Percentiles rank a stretch among this genome's conserved stretches.
Conservation (phyloP, 306 rosid species). For the Rosa chinensis region DNA sequence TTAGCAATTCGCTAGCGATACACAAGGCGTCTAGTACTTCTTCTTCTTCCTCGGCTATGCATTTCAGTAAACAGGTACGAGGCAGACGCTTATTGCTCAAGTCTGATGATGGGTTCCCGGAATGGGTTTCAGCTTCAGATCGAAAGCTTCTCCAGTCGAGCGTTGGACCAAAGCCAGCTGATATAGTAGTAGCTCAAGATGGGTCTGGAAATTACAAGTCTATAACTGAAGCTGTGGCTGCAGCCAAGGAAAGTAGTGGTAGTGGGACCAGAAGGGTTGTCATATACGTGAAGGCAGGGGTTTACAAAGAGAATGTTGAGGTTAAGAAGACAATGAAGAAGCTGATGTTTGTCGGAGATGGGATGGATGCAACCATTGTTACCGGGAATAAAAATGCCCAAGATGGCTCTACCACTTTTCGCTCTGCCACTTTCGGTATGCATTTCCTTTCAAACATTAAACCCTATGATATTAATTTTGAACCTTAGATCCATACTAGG, state of each 20-base stretch:
- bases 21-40: constrained; percentile 26
- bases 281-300: constrained; percentile 68
- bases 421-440: constrained; percentile 84
- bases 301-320: constrained; percentile 57
- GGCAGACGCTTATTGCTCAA: constrained; percentile 39
- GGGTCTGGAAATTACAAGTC: constrained; percentile 62
- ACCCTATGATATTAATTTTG: not conserved
- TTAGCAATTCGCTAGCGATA: constrained; percentile 69
- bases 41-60: not conserved
- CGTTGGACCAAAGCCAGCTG: constrained; percentile 25
- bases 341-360: constrained; percentile 77
- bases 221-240: constrained; percentile 57
- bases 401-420: constrained; percentile 61
- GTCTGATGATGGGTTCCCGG: constrained; percentile 32
- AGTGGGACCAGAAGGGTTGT: constrained; percentile 42
- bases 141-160: constrained; percentile 46
- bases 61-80: constrained; percentile 25
- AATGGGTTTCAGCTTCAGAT: constrained; percentile 56
- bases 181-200: constrained; percentile 68
- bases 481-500: not conserved
- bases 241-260: constrained; percentile 34
- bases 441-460: not conserved
- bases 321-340: constrained; percentile 46
- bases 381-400: constrained; percentile 30
- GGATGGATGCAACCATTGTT: constrained; percentile 60